Evolutionary conservation across 2,329 filamentous ascomycete species (phyloP), one percentile per base, ranked within the genome.

Genomic region (Venturia oleaginea): DNA sequence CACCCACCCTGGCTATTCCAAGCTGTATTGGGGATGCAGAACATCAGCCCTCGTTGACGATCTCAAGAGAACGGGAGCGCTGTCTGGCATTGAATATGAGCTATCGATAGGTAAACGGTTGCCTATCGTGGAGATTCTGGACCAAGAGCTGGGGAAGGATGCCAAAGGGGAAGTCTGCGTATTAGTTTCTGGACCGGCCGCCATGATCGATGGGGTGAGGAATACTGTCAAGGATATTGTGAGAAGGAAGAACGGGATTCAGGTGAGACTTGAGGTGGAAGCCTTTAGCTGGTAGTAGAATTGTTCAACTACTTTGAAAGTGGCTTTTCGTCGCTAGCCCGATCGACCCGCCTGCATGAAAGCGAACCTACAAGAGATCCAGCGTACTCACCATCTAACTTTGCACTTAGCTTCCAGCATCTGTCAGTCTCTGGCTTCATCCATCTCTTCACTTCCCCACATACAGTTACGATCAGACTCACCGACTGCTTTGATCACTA

Each of bases 161-260:
- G 76, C 76, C 1, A n/a, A n/a, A n/a, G 77, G 72, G 72, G 55
- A 66, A 15, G 72, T 68, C 65, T 68, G 78, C 60, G 77, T 74
- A 0, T 76, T 80, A 1, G 72, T 79, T 0, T 78, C 71, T 64
- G 77, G 78, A n/a, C 78, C 78, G 0, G 73, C 68, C 0, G 70
- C 68, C 1, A 65, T 80, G 13, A 77, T 76, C 61, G 78, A 80
- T 65, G 73, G 76, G 66, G 75, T 74, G 5, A 71, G 77, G 60
- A 70, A 68, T 2, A 62, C 67, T 3, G 74, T 77, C 8, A 70
- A 62, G 13, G 59, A 32, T 27, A 61, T 61, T 22, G 70, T 66
- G 22, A 60, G 61, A 32, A 40, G 37, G 32, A 55, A 46, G 8
- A 37, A 10, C 10, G 34, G 34, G 10, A 37, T 37, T 10, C 5